These are phyloP conservation scores for Talaromyces ruber DNA, from an alignment of 495 filamentous ascomycete species.

Conservation along the genomic window DNA sequence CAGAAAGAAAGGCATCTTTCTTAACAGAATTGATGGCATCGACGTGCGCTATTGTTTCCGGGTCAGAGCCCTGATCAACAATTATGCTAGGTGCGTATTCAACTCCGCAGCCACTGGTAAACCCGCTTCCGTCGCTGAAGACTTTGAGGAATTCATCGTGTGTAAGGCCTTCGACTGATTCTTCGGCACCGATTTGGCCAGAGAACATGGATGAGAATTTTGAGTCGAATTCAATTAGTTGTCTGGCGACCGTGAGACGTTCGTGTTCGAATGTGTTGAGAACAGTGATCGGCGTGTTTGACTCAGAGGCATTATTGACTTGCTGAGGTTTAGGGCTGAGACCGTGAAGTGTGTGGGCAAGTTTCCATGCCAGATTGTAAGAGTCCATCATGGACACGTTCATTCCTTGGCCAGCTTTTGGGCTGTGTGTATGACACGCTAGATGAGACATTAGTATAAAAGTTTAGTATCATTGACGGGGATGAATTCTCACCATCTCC, in stretches of 20 bases:
- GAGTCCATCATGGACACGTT: constrained; percentile 57
- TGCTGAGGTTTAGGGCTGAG: not conserved
- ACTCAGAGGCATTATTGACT: not conserved
- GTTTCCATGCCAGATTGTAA: constrained; percentile 72
- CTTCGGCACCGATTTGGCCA: constrained; percentile 32
- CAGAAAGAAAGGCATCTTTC: constrained; percentile 36
- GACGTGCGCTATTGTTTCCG: not conserved
- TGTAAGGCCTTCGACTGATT: constrained; percentile 27
- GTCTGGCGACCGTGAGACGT: constrained; percentile 57
- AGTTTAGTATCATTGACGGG: not conserved
- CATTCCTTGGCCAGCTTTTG: constrained; percentile 73
- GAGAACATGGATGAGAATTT: constrained; percentile 44
- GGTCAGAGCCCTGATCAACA: constrained; percentile 17
- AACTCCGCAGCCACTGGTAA: constrained; percentile 38
- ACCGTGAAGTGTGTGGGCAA: constrained; percentile 49
- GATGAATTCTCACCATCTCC: constrained; percentile 22
- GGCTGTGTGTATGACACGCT: constrained; percentile 44
- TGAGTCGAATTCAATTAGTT: constrained; percentile 67
- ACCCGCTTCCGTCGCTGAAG: constrained; percentile 36
- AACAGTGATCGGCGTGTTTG: constrained; percentile 37
- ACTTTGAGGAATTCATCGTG: constrained; percentile 44
- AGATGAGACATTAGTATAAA: not conserved
- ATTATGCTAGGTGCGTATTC: constrained; percentile 36
- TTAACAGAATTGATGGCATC: not conserved
- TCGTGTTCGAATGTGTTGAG: constrained; percentile 65